Evolutionary conservation across 1,284 basidiomycete species (phyloP), one percentile per base, ranked within the genome.

Genomic region (Vanrija humicola): DNA sequence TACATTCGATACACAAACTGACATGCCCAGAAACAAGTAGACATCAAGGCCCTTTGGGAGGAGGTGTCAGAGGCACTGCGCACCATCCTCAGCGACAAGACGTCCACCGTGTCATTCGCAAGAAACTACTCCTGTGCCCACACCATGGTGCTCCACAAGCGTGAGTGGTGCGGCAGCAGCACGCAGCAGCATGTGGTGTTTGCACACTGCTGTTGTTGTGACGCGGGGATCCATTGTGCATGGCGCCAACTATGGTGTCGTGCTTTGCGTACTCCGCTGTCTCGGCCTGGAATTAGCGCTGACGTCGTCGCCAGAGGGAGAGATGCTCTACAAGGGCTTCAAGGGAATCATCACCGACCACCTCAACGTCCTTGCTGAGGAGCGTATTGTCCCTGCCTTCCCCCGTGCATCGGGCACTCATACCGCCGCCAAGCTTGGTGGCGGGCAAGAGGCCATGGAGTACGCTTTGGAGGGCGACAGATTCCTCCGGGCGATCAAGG

Each of bases 31-130:
- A 34, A 34, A 34, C 34, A 34, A 34, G 34, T 34, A 8, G 68
- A 68, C 23, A 74, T 75, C 61, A 74, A 75, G 48, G 74, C 75
- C 49, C 75, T 70, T 23, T 77, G 74, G 73, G 56, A 62, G 1
- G 74, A 72, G 57, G 66, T 77, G 0, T 64, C 76, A 3, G 56
- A 59, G 38, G 97, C 97, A 63, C 94, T 99, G 65, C 83, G 85
- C 55, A 90, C 97, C 80, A 98, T 99, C 55, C 91, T 96, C 75
- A 89, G 91, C 65, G 91, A 96, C 78, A 90, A 96, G 76, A 91
- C 92, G 7, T 86, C 86, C 54, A 88, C 86, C 68, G 84, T 99
- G 28, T 96, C 91, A 15, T 98, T 94, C 69, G 96, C 98, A 76
- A 95, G 97, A 78, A 93, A 95, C 68, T 93, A 96, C 72, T 84